Percentiles rank a stretch among this genome's conserved stretches.
Evolutionary conservation across 148 eudicot genomes (phyloP).

Genomic region (Nyssa sinensis): DNA sequence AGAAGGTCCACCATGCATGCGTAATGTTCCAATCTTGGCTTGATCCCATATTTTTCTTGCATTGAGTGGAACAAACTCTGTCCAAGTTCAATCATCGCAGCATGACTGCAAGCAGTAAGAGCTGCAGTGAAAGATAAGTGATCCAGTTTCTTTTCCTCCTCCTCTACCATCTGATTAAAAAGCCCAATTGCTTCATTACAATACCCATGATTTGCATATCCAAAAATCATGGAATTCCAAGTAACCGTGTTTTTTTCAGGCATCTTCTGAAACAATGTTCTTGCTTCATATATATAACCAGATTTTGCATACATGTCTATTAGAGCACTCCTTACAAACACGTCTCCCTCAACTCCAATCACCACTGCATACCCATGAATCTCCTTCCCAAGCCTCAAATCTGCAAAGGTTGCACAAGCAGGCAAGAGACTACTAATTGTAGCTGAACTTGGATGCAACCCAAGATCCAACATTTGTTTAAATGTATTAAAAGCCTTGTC

Average conservation of each 20-base stretch:
- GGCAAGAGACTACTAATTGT: slow-evolving; percentile 74
- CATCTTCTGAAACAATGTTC: slow-evolving; percentile 51
- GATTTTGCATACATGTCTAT: slow-evolving; percentile 89
- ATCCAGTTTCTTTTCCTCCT: slow-evolving; percentile 42
- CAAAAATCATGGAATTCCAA: slow-evolving; percentile 95
- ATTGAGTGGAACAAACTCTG: slow-evolving; percentile 44
- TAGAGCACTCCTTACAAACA: slow-evolving; percentile 70
- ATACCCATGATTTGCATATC: slow-evolving; percentile 74
- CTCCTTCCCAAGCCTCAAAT: slow-evolving; percentile 65
- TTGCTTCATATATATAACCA: slow-evolving; percentile 57
- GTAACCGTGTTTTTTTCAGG: slow-evolving; percentile 56
- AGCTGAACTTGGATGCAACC: slow-evolving; percentile 51
- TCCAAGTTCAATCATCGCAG: slow-evolving; percentile 64
- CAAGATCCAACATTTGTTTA: slow-evolving; percentile 50
- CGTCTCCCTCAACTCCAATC: slow-evolving; percentile 48
- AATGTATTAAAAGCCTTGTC: slow-evolving; percentile 56
- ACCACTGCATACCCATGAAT: slow-evolving; percentile 61
- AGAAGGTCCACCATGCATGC: slow-evolving; percentile 81
- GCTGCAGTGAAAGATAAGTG: slow-evolving; percentile 86
- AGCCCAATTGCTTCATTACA: slow-evolving; percentile 64
- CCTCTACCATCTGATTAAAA: slow-evolving; percentile 49
- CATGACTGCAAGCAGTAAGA: slow-evolving; percentile 75
- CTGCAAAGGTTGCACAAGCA: slow-evolving; percentile 62
- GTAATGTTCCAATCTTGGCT: slow-evolving; percentile 75
- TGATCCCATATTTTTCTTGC: slow-evolving; percentile 51